Percentiles rank a stretch among this genome's conserved stretches.
Conservation (phyloP, 768 basidiomycete species). For the Dendrothele bispora region DNA sequence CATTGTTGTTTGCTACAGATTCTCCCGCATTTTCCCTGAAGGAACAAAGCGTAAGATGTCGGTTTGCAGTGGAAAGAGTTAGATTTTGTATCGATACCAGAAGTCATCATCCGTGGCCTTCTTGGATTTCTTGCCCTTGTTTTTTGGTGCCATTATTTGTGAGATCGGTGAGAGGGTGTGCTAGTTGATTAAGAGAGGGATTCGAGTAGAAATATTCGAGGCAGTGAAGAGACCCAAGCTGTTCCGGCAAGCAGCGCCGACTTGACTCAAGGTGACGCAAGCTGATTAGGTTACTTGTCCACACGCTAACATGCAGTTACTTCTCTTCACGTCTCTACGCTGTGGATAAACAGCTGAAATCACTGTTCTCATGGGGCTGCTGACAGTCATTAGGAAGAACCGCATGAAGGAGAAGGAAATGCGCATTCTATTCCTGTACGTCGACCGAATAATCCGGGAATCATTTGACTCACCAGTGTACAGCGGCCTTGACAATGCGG, state of each 20-base stretch:
- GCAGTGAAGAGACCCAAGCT: not conserved
- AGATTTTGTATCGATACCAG: conserved; percentile 64
- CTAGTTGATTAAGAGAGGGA: not conserved
- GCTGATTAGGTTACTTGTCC: no score
- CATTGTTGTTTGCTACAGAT: conserved; percentile 44
- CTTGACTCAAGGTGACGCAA: no score
- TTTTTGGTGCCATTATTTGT: conserved; percentile 50
- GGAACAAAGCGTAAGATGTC: conserved; percentile 13
- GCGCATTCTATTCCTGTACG: conserved; percentile 91
- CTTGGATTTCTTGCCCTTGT: conserved; percentile 88
- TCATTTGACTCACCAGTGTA: not conserved
- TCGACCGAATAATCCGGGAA: conserved; percentile 6
- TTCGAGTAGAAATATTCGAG: not conserved
- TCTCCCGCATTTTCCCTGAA: conserved; percentile 68
- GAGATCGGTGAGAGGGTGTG: not conserved
- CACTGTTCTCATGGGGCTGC: conserved; percentile 94
- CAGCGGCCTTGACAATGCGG: conserved; percentile 97
- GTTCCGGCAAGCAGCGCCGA: not conserved
- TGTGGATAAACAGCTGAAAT: no score
- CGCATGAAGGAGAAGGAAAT: conserved; percentile 95
- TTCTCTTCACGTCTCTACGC: no score
- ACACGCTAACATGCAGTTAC: no score
- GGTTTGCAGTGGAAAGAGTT: no score
- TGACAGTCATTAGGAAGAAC: conserved; percentile 97
- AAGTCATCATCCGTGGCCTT: conserved; percentile 78